Percentiles rank a stretch among this genome's conserved stretches.
Conservation (phyloP, 2,329 filamentous ascomycete species). For the Cordyceps tenuipes region DNA sequence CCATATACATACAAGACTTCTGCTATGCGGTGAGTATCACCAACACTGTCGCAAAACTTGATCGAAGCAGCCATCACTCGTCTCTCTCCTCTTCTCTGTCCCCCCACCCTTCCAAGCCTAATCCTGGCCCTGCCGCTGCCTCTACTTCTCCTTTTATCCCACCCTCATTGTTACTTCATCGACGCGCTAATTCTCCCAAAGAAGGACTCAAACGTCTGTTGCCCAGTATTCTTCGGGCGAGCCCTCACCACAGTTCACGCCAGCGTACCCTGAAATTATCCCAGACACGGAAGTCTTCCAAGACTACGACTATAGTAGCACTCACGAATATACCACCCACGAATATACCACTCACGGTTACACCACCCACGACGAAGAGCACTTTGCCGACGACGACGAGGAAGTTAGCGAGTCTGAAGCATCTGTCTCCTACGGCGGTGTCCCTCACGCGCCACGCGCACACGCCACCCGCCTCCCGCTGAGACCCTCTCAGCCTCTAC, state of each 20-base stretch:
- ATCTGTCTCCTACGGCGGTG: background rate
- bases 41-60: slow-evolving; percentile 11
- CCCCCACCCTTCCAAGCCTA: no score
- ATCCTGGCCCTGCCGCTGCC: no score
- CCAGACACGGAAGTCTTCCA: slow-evolving; percentile 4
- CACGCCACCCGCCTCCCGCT: slow-evolving; percentile 19
- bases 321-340: no score
- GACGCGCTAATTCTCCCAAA: slow-evolving; percentile 7
- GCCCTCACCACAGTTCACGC: slow-evolving; percentile 7
- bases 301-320: slow-evolving; percentile 1
- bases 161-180: background rate
- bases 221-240: slow-evolving; percentile 10
- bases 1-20: slow-evolving; percentile 15
- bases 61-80: background rate
- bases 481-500: slow-evolving; percentile 19
- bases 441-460: slow-evolving; percentile 12
- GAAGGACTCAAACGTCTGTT: slow-evolving; percentile 5
- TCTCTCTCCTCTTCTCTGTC: no score
- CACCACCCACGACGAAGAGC: slow-evolving; percentile 6
- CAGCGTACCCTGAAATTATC: background rate
- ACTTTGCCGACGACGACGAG: slow-evolving; percentile 8
- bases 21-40: slow-evolving; percentile 37
- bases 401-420: slow-evolving; percentile 3
- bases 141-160: background rate
- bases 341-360: no score